These are phyloP conservation scores for Fusarium albidum DNA, from an alignment of 2,329 filamentous ascomycete genomes.

Conservation along the genomic window DNA sequence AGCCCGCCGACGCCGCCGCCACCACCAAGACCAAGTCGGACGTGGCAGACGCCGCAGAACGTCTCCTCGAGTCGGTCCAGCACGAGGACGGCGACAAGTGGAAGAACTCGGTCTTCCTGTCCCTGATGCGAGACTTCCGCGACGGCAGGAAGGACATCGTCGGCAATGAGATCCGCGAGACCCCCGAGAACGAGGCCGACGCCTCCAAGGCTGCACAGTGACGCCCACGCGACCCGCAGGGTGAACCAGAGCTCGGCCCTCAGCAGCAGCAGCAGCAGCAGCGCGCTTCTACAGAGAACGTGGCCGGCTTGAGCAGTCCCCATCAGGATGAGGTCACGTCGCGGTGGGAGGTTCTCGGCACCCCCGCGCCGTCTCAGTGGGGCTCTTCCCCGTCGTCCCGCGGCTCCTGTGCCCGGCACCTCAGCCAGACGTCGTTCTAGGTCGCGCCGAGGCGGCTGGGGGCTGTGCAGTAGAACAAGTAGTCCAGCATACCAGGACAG, in stretches of 20 bases:
- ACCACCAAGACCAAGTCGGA: slow-evolving; percentile 44
- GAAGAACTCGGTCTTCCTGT: slow-evolving; percentile 56
- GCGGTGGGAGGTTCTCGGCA: slow-evolving; percentile 21
- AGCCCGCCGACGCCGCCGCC: slow-evolving; percentile 24
- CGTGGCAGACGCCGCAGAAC: slow-evolving; percentile 53
- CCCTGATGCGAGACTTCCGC: slow-evolving; percentile 55
- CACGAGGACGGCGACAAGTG: slow-evolving; percentile 56
- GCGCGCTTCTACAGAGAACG: neutral
- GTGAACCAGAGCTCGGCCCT: neutral
- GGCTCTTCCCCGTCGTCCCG: neutral
- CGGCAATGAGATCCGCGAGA: slow-evolving; percentile 51
- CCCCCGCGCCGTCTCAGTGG: neutral
- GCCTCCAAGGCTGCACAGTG: slow-evolving; percentile 23
- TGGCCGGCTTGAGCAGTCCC: slow-evolving; percentile 10
- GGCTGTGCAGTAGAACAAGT: neutral
- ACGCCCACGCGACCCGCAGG: slow-evolving; percentile 7
- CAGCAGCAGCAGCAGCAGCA: neutral
- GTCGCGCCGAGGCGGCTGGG: neutral
- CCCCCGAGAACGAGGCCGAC: slow-evolving; percentile 24
- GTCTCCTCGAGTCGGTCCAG: slow-evolving; percentile 53
- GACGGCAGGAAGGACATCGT: slow-evolving; percentile 55
- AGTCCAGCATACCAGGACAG: too few relatives aligned
- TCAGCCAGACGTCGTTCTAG: slow-evolving; percentile 38
- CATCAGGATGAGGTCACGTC: slow-evolving; percentile 27
- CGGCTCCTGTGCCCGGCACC: slow-evolving; percentile 35